These are phyloP conservation scores for Artemisia annua DNA, from an alignment of 129 eudicot genomes.

Conservation along the genomic window DNA sequence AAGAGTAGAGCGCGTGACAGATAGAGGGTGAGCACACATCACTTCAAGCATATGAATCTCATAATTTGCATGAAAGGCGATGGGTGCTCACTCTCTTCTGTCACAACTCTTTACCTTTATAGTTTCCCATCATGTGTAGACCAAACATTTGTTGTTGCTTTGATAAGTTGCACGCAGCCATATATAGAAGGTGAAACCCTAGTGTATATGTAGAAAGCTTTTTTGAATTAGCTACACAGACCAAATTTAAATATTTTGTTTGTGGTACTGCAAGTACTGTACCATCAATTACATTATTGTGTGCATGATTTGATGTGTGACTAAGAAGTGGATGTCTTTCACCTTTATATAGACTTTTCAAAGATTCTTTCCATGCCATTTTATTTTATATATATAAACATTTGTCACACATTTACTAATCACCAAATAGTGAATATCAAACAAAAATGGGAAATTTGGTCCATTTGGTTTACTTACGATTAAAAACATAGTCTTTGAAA, in stretches of 20 bases:
- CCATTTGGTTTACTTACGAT: too few relatives aligned
- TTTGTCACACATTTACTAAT: too few relatives aligned
- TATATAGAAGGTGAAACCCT: conserved; percentile 15
- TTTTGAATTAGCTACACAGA: conserved; percentile 10
- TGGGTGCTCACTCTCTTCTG: conserved; percentile 59
- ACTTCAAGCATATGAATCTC: conserved; percentile 46
- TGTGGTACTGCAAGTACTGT: conserved; percentile 10
- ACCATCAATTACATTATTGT: conserved; percentile 26
- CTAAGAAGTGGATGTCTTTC: conserved; percentile 23
- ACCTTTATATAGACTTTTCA: conserved; percentile 50
- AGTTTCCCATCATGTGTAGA: background rate
- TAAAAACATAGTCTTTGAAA: conserved; percentile 8
- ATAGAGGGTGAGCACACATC: conserved; percentile 79
- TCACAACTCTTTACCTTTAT: conserved; percentile 23
- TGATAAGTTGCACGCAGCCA: background rate
- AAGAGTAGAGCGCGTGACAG: conserved; percentile 49
- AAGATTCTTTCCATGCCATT: conserved; percentile 26
- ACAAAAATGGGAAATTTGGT: too few relatives aligned
- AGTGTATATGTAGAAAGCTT: background rate
- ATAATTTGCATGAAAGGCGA: conserved; percentile 8
- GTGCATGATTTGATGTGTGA: conserved; percentile 36
- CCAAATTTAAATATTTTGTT: background rate
- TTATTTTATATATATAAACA: too few relatives aligned
- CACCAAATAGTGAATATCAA: too few relatives aligned
- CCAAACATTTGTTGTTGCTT: conserved; percentile 6